These are phyloP conservation scores for Lactarius quietus DNA, from an alignment of 768 basidiomycete genomes.

Conservation along the genomic window DNA sequence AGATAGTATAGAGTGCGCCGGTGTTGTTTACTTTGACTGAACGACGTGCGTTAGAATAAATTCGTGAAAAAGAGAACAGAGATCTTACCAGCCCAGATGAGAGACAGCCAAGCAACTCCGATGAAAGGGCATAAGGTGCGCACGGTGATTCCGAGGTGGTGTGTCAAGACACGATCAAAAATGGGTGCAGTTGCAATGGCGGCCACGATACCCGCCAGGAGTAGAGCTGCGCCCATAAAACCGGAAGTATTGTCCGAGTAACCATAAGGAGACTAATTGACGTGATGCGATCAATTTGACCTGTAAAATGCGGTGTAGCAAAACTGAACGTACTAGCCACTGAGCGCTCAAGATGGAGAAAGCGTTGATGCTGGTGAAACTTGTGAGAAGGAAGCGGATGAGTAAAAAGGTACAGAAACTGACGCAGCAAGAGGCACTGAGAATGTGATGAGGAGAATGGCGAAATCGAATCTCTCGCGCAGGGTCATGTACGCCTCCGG, in stretches of 20 bases:
- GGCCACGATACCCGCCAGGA: constrained; percentile 67
- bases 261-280: constrained; percentile 59
- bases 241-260: constrained; percentile 67
- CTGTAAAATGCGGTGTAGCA: not conserved
- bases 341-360: constrained; percentile 66
- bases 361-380: constrained; percentile 47
- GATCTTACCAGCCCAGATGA: constrained; percentile 75
- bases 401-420: constrained; percentile 30
- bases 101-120: constrained; percentile 60
- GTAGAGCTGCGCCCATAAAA: constrained; percentile 63
- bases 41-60: not conserved
- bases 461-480: constrained; percentile 69
- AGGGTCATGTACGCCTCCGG: constrained; percentile 54
- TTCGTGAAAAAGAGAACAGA: not conserved
- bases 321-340: constrained; percentile 51
- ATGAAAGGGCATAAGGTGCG: constrained; percentile 62
- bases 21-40: constrained; percentile 60
- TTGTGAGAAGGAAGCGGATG: not conserved
- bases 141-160: constrained; percentile 56
- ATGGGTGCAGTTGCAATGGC: constrained; percentile 68
- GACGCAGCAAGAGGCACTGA: constrained; percentile 63
- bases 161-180: constrained; percentile 80
- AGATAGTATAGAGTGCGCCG: constrained; percentile 59
- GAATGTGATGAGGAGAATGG: constrained; percentile 55
- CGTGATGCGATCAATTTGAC: not conserved